These are phyloP conservation scores for Umbelopsis sp. DNA, from an alignment of 192 early-diverging fungal species.

Conservation along the genomic window DNA sequence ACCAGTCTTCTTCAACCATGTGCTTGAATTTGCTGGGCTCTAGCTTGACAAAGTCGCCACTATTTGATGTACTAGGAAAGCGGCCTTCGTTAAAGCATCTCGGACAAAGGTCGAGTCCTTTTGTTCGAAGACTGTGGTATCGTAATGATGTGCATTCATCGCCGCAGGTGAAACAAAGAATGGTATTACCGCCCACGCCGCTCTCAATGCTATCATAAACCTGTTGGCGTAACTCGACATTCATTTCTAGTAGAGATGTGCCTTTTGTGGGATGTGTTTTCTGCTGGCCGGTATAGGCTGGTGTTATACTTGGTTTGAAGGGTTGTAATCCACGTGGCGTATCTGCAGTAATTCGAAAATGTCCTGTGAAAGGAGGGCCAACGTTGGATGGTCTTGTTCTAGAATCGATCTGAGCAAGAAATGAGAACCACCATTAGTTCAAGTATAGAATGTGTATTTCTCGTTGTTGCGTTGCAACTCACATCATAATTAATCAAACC, in stretches of 20 bases:
- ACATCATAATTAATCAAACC: conserved; percentile 99
- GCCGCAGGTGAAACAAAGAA: conserved; percentile 84
- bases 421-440: background rate
- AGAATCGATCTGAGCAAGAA: conserved; percentile 74
- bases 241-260: conserved; percentile 29
- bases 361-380: conserved; percentile 96
- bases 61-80: conserved; percentile 82
- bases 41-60: conserved; percentile 86
- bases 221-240: conserved; percentile 59
- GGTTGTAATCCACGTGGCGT: conserved; percentile 92
- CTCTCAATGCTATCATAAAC: conserved; percentile 49
- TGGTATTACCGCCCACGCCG: conserved; percentile 42
- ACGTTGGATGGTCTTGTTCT: conserved; percentile 88
- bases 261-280: background rate
- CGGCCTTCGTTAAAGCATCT: conserved; percentile 92
- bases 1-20: conserved; percentile 72
- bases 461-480: background rate
- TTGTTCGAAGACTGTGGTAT: conserved; percentile 84
- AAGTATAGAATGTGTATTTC: too few relatives aligned
- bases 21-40: conserved; percentile 57
- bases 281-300: conserved; percentile 22
- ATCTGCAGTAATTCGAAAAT: conserved; percentile 95
- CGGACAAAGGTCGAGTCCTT: conserved; percentile 82
- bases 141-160: conserved; percentile 78
- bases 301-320: conserved; percentile 63